Base-by-base conservation (phyloP, 208 protist genomes). In the Leishmania tropica region DNA sequence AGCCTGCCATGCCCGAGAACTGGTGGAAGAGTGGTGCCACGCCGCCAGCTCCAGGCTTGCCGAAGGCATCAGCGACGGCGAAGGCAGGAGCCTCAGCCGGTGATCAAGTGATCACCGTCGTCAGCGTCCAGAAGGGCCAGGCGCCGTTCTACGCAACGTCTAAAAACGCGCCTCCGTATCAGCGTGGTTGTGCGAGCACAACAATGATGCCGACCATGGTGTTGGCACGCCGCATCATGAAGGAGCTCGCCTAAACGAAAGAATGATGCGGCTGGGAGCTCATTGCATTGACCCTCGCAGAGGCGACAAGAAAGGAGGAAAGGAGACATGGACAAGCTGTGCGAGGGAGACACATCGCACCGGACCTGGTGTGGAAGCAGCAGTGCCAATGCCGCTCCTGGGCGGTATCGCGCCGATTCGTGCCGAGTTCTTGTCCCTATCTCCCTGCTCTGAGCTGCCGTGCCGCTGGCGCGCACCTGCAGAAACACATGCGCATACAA, bases 131-230 rank as follows among this genome's bases (percentile, higher is more conserved):
- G 21, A 85, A 88, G 15, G 95, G 95, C 0, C 87, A 89, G 76
- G 92, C 93, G 37, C 95, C 95, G 15, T 96, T 96, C 78, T 97
- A 96, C 77, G 86, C 89, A 0, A 85, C 85, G 2, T 79, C 84
- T 10, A 90, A 90, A 45, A 75, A 88, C 11, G 82, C 89, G 11
- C 84, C 91, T 35, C 95, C 95, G 78, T 97, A 96, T 65, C 80
- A 85, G 76, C 92, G 95, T 51, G 87, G 84, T 19, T 93, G 90
- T 85, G 95, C 95, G 37, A 97, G 95, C 73, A 96, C 95, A 8
- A 85, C 87, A 24, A 75, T 86, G 42, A 91, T 97, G 87, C 87
- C 90, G 31, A 77, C 90, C 6, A 51, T 87, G 72, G 76, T 90
- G 45, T 80, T 90, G 84, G 86, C 84, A 13, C 37, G 83, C 40